A percentile compares a stretch with the other conserved stretches of the same genome.
phyloP scores from a whole-genome alignment of 2,329 filamentous ascomycete species.

The Alternaria consortialis region DNA sequence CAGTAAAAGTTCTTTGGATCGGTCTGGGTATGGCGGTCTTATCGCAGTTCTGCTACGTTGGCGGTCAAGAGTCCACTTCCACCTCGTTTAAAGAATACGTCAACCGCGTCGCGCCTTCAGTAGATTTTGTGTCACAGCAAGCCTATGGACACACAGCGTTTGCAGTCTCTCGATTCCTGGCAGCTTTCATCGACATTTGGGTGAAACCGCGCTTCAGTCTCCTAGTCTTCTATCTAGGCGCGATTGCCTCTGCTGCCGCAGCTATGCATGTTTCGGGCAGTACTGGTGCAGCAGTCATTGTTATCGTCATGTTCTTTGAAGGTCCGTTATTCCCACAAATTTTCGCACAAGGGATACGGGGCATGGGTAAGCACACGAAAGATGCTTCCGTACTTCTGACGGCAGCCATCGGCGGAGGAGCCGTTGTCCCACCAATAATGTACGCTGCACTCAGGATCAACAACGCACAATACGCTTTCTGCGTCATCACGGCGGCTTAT shows the following conservation, averaged over 20 bases:
- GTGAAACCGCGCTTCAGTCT: conserved; percentile 68
- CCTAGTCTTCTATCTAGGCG: conserved; percentile 61
- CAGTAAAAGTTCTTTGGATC: conserved; percentile 63
- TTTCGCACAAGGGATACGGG: conserved; percentile 66
- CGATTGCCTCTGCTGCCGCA: conserved; percentile 62
- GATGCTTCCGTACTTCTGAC: conserved; percentile 64
- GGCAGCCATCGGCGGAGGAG: conserved; percentile 64
- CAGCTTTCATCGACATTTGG: conserved; percentile 62
- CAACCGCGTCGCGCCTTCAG: conserved; percentile 47
- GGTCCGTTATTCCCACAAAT: conserved; percentile 68
- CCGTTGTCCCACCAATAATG: conserved; percentile 64
- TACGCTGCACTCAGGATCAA: conserved; percentile 54
- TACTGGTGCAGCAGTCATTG: conserved; percentile 57
- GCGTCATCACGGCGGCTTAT: conserved; percentile 63
- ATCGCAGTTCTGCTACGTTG: conserved; percentile 68
- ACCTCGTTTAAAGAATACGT: conserved; percentile 60
- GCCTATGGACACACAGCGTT: conserved; percentile 67
- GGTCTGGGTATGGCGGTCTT: conserved; percentile 64
- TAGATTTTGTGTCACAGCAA: conserved; percentile 54
- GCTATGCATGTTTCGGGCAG: conserved; percentile 57
- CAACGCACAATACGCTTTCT: conserved; percentile 60
- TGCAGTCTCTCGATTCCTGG: conserved; percentile 65
- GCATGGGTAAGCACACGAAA: conserved; percentile 67
- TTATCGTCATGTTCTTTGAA: conserved; percentile 67
- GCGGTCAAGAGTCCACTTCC: conserved; percentile 66